Evolutionary conservation across 2,329 filamentous ascomycete genomes (phyloP).

Genomic region (Pseudogymnoascus sp.): DNA sequence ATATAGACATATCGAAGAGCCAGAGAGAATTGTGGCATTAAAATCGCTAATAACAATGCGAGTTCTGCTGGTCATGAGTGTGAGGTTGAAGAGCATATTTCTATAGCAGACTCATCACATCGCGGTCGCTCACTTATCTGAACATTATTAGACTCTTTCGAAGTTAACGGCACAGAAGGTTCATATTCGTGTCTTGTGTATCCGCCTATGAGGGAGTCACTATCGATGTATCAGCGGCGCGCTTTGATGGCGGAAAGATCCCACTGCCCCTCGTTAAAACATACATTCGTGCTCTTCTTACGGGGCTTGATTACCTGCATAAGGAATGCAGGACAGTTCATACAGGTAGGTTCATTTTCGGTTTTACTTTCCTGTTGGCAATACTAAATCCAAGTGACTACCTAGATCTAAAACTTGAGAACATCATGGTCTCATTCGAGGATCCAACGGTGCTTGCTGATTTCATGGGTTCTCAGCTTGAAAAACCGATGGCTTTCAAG

Average conservation of each 20-base stretch:
- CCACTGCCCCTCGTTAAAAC: not conserved
- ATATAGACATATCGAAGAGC: not conserved
- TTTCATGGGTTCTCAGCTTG: too few species aligned
- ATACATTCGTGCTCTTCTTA: not conserved
- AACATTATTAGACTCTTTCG: not conserved
- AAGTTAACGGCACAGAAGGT: not conserved
- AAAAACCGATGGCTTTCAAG: too few species aligned
- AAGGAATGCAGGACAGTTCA: not conserved
- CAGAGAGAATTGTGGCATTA: not conserved
- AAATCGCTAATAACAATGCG: not conserved
- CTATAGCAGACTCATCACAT: not conserved
- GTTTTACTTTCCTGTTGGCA: too few species aligned
- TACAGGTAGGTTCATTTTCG: not conserved
- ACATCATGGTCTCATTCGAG: too few species aligned
- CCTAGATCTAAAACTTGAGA: too few species aligned
- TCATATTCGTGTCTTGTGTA: not conserved
- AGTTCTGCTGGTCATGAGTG: not conserved
- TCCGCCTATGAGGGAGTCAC: not conserved
- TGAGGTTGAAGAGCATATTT: not conserved
- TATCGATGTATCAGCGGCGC: not conserved
- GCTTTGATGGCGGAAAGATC: not conserved
- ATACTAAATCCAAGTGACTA: too few species aligned
- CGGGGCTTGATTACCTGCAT: not conserved
- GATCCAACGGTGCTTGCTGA: too few species aligned
- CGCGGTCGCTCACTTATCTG: not conserved